Conservation (phyloP, 441 rosid genomes). For the Populus hybrid region DNA sequence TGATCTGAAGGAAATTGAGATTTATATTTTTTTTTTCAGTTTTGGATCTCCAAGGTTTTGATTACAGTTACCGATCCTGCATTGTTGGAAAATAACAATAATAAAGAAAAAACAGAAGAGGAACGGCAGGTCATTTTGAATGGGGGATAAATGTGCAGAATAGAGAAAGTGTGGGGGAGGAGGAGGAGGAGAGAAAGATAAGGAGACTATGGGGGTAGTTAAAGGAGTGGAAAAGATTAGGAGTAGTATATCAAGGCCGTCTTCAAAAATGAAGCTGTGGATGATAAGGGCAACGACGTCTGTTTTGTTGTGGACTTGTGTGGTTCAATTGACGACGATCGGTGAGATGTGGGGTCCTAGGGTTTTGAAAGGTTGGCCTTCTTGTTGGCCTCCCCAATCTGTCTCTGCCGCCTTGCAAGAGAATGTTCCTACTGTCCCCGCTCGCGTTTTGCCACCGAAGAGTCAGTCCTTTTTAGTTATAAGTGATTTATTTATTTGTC, state of each 20-base stretch:
- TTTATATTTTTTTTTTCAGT: not conserved
- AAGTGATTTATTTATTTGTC: too few species aligned
- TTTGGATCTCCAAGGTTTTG: not conserved
- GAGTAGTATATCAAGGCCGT: conserved; percentile 8
- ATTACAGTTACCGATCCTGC: conserved; percentile 27
- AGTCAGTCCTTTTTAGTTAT: conserved; percentile 38
- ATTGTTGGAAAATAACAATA: conserved; percentile 23
- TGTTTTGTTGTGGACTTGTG: conserved; percentile 86
- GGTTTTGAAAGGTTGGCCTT: conserved; percentile 72
- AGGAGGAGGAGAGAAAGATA: not conserved
- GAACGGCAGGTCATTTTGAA: conserved; percentile 8
- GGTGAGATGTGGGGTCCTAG: conserved; percentile 92
- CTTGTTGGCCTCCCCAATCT: conserved; percentile 31
- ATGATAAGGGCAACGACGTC: conserved; percentile 79
- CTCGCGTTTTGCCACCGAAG: conserved; percentile 63
- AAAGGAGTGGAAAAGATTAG: conserved; percentile 36
- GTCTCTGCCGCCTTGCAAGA: conserved; percentile 38
- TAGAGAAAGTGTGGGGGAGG: conserved; percentile 31
- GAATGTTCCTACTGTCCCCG: conserved; percentile 41
- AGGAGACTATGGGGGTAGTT: conserved; percentile 38
- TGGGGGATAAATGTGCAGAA: conserved; percentile 52
- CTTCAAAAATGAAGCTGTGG: conserved; percentile 76
- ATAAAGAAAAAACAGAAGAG: not conserved
- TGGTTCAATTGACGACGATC: conserved; percentile 78
- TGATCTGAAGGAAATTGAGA: not conserved